A percentile compares a stretch with the other conserved stretches of the same genome.
Evolutionary conservation across 306 rosid species (phyloP).

Genomic region (Acacia acuminata): DNA sequence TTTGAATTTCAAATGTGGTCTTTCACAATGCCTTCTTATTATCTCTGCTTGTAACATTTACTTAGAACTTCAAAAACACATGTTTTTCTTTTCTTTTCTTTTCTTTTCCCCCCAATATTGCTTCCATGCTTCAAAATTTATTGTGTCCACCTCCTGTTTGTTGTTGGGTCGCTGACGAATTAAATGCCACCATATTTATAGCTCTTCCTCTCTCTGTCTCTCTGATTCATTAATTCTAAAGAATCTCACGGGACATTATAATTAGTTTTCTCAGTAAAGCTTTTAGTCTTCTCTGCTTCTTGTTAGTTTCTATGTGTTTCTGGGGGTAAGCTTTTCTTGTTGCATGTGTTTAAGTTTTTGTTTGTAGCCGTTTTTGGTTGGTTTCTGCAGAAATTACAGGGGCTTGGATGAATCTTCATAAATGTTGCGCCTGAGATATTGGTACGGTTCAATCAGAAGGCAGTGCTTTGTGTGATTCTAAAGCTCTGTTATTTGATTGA

Average conservation of each 20-base stretch:
- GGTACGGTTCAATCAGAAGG: conserved; percentile 82
- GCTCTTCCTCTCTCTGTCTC: conserved; percentile 33
- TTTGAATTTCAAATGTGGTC: conserved; percentile 57
- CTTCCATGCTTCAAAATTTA: conserved; percentile 42
- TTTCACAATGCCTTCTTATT: neutral
- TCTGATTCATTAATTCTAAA: conserved; percentile 38
- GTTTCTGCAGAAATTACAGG: conserved; percentile 30
- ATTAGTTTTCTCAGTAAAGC: conserved; percentile 14
- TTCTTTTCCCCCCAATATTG: neutral
- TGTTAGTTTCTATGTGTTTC: neutral
- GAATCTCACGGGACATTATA: conserved; percentile 48
- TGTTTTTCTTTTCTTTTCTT: conserved; percentile 16
- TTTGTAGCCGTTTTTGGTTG: conserved; percentile 4
- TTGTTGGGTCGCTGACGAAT: conserved; percentile 63
- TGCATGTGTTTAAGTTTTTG: neutral
- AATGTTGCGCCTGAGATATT: conserved; percentile 50
- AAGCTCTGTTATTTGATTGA: conserved; percentile 75
- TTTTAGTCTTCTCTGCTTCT: conserved; percentile 18
- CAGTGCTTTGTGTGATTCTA: conserved; percentile 44
- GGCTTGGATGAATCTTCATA: conserved; percentile 16
- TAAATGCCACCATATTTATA: conserved; percentile 57
- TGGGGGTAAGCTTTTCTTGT: conserved; percentile 27
- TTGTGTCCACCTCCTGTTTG: conserved; percentile 53
- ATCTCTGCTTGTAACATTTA: conserved; percentile 2
- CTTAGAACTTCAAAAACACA: conserved; percentile 28